Conservation (phyloP, 1,284 basidiomycete genomes). For the Phylloporus sp. region DNA sequence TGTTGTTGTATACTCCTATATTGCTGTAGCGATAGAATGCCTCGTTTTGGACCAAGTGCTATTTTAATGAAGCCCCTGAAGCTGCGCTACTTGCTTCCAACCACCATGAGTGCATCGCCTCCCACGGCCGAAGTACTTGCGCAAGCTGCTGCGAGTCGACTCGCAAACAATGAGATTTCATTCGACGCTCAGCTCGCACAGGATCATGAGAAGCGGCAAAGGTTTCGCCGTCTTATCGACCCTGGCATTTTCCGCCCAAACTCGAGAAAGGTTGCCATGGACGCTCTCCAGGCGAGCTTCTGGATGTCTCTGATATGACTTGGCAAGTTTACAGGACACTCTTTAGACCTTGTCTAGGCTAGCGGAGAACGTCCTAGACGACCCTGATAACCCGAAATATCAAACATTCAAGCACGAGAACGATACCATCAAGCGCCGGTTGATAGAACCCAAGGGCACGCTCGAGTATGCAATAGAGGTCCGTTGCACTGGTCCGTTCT, state of each 20-base stretch:
- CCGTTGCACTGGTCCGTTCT: constrained; percentile 25
- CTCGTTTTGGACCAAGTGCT: background rate
- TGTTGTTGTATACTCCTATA: background rate
- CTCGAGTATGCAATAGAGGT: constrained; percentile 82
- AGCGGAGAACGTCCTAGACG: constrained; percentile 74
- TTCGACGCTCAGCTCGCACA: constrained; percentile 54
- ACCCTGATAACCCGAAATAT: constrained; percentile 76
- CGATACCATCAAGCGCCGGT: constrained; percentile 63
- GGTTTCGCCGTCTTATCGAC: constrained; percentile 76
- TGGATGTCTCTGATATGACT: background rate
- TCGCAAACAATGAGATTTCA: constrained; percentile 34
- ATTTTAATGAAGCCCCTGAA: constrained; percentile 23
- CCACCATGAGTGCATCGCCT: constrained; percentile 24
- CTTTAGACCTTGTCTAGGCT: constrained; percentile 71
- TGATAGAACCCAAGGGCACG: constrained; percentile 72
- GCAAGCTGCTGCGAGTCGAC: constrained; percentile 56
- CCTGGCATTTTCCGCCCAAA: constrained; percentile 81
- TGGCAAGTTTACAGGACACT: background rate
- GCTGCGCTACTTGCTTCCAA: background rate
- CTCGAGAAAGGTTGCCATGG: constrained; percentile 62
- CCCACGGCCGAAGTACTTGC: constrained; percentile 41
- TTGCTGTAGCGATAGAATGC: constrained; percentile 23
- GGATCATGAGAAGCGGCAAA: constrained; percentile 71
- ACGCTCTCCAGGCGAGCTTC: constrained; percentile 65
- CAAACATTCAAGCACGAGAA: constrained; percentile 80